Percentiles rank a stretch among this genome's conserved stretches.
Conservation (phyloP, 768 basidiomycete genomes). For the Rhizopogon rudus region DNA sequence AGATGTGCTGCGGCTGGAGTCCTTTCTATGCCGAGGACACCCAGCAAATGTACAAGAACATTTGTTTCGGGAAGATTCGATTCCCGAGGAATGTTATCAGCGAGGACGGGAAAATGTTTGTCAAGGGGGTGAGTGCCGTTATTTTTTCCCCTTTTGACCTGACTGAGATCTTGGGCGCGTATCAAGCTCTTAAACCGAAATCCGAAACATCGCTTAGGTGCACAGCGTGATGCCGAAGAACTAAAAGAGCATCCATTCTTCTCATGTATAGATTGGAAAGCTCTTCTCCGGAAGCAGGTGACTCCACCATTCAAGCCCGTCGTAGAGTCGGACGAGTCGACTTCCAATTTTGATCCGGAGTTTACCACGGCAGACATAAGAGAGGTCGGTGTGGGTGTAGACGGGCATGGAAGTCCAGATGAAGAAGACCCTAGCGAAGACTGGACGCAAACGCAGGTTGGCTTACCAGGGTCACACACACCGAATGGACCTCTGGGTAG, state of each 20-base stretch:
- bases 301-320: constrained; percentile 97
- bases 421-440: constrained; percentile 69
- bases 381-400: constrained; percentile 54
- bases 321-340: constrained; percentile 97
- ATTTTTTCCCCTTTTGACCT: constrained; percentile 7
- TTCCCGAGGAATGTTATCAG: constrained; percentile 96
- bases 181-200: constrained; percentile 92
- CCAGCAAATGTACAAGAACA: constrained; percentile 99
- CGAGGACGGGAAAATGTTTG: constrained; percentile 98
- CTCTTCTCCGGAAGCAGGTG: constrained; percentile 80
- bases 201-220: constrained; percentile 95
- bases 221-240: constrained; percentile 85
- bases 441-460: constrained; percentile 39
- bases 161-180: constrained; percentile 1
- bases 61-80: constrained; percentile 97
- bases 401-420: constrained; percentile 39
- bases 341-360: constrained; percentile 97
- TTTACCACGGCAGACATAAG: constrained; percentile 92
- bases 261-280: constrained; percentile 85
- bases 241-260: constrained; percentile 97
- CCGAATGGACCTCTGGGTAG: constrained; percentile 79
- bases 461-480: constrained; percentile 41
- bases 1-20: constrained; percentile 99
- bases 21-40: constrained; percentile 99
- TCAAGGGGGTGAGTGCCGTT: constrained; percentile 79